Evolutionary conservation across 306 rosid genomes (phyloP), one percentile per base, ranked within the genome.

Genomic region (Vigna trinervia): DNA sequence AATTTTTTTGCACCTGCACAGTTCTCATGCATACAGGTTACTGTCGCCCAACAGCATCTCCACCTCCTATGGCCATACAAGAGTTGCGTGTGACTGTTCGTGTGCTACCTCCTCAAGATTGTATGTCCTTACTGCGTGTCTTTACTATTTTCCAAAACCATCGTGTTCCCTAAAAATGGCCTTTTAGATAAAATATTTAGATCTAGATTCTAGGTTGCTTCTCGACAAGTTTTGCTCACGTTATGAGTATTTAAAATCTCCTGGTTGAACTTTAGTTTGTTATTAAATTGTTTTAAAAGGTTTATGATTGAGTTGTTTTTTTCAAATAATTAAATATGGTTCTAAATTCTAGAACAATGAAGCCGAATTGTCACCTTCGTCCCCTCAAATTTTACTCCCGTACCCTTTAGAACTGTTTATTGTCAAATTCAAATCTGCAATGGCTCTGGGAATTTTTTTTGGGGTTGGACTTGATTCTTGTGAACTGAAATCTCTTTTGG

Each of bases 11-110:
- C 80, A 76, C 88, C 82, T 69, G 85, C 80, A 74, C 89, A 95
- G 98, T 92, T 83, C 95, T 95, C 82, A 95, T 92, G 98, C 98
- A 95, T 77, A 95, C 98, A 3, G 98, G 98, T 57, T 92, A 95
- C 78, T 92, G 98, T 79, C 96, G 97, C n/a, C 97, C 95, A 52
- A 90, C 97, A 48, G 93, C 97, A 45, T 90, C 98, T 74, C 97
- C 89, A 52, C 98, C 97, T 71, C 96, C 92, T 74, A 69, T 95
- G 63, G 97, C 97, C 66, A 95, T 95, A 69, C 96, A 88, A 75
- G 97, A 95, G 87, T 77, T 95, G 82, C 90, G 89, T 34, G 93
- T 95, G 57, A 95, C 97, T 12, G 90, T 95, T 59, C 87, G 88
- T 46, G 91, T 92, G 75, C 88, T 95, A 58, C 97, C 97, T 79